Evolutionary conservation across 805 yeast genomes (phyloP), one percentile per base, ranked within the genome.

Genomic region (Yarrowia osloensis): DNA sequence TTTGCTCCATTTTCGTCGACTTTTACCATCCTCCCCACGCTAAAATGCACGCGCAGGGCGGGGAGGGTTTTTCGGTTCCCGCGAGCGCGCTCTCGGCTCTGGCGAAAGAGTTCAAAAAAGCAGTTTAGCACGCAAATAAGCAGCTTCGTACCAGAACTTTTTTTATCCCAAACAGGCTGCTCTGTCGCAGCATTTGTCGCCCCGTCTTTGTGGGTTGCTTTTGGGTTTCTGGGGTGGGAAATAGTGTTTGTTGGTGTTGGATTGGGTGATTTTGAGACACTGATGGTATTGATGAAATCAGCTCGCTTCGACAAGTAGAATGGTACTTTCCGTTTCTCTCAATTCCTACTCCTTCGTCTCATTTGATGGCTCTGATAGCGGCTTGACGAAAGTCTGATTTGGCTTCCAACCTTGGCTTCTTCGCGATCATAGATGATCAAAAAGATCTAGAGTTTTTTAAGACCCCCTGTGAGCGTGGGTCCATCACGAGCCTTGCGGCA

Each of bases 81-180:
- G 3, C 39, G 19, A 17, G 6, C 19, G 19, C 15, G 50, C 31
- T 44, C 54, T 17, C n/a, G n/a, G 28, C 40, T 13, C 26, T 15
- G 8, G 12, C 5, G 21, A 17, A n/a, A 50, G 57, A 49, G 55
- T 49, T 49, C n/a, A 13, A 15, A 21, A 50, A 33, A 6, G 24
- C 29, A 22, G 28, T 33, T 50, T 50, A 50, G 57, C 57, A 50
- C 40, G n/a, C 4, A 33, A 50, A 50, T 50, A 50, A 50, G 57
- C 57, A 50, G 57, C 26, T 33, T 50, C 40, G 40, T 50, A 50
- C 40, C 28, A 31, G 24, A 21, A 19, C 26, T 21, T 31, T 49
- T 49, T 49, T 8, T 15, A 4, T 13, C 21, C 11, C 26, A 46
- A 46, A 26, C 4, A 6, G 50, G 26, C 24, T 5, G 26, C 11